Percentiles rank a stretch among this genome's conserved stretches.
phyloP scores from a whole-genome alignment of 345 rosid species.

The Lumnitzera littorea region DNA sequence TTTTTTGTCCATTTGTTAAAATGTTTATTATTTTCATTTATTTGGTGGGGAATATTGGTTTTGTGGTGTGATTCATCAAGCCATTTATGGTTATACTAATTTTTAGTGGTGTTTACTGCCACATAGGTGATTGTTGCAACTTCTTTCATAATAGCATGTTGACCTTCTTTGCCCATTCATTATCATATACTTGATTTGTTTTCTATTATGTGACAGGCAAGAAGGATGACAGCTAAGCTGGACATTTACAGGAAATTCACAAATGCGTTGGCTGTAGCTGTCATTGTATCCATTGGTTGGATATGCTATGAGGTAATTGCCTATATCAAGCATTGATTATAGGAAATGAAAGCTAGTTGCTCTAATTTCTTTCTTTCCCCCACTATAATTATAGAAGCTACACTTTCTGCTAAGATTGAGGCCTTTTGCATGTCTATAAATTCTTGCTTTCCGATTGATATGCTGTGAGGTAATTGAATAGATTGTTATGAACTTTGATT shows the following conservation, averaged over 20 bases:
- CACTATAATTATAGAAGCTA: too few species aligned
- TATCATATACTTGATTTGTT: background rate
- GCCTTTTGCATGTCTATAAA: background rate
- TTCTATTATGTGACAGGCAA: conserved; percentile 39
- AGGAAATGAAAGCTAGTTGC: background rate
- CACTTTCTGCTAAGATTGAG: background rate
- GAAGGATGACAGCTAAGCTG: conserved; percentile 74
- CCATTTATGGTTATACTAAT: too few species aligned
- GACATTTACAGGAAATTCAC: conserved; percentile 93
- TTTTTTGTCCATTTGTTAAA: too few species aligned
- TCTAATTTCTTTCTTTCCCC: background rate
- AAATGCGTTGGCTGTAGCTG: conserved; percentile 91
- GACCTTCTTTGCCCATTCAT: background rate
- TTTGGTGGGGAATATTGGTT: too few species aligned
- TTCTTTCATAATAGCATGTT: too few species aligned
- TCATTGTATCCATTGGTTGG: conserved; percentile 92
- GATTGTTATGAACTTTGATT: too few species aligned
- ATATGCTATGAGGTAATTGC: conserved; percentile 82
- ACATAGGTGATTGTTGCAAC: too few species aligned
- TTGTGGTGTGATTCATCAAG: too few species aligned
- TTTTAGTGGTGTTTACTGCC: too few species aligned
- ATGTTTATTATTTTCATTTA: too few species aligned
- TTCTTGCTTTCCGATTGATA: too few species aligned
- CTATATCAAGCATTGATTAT: background rate
- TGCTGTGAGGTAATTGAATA: too few species aligned